phyloP scores from a whole-genome alignment of 768 basidiomycete species.

The Russula lepida region DNA sequence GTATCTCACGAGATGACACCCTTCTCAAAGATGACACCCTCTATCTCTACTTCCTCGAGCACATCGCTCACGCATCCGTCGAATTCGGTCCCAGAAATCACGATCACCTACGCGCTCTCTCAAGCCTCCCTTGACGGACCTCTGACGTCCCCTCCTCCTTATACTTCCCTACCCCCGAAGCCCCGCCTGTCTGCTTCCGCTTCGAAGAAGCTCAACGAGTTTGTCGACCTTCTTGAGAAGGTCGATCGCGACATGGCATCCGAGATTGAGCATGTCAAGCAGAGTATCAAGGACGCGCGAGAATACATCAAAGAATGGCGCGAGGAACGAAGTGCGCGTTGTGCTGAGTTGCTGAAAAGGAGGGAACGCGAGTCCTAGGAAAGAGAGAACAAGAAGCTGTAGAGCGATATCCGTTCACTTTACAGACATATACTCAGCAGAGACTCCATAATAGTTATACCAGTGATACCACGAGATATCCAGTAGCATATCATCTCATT shows the following conservation, averaged over 20 bases:
- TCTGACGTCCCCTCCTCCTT: background rate
- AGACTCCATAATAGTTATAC: background rate
- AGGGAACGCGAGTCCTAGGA: conserved; percentile 10
- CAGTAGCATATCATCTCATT: background rate
- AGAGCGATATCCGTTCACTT: conserved; percentile 13
- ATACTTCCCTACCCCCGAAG: background rate
- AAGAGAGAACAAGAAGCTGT: conserved; percentile 4
- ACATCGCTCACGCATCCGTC: conserved; percentile 4
- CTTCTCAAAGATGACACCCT: background rate
- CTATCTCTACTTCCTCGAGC: conserved; percentile 2
- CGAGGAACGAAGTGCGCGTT: conserved; percentile 6
- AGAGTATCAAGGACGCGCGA: conserved; percentile 17
- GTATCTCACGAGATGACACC: background rate
- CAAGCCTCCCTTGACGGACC: background rate
- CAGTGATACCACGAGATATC: background rate
- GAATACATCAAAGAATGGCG: conserved; percentile 15
- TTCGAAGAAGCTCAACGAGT: conserved; percentile 12
- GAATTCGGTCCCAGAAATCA: conserved; percentile 16
- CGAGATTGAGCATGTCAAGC: conserved; percentile 18
- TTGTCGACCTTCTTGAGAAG: conserved; percentile 18
- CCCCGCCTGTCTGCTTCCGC: conserved; percentile 1
- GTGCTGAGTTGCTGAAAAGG: conserved; percentile 1
- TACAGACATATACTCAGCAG: background rate
- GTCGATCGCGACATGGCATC: conserved; percentile 17
- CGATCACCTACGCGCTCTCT: conserved; percentile 13